Percentiles rank a stretch among this genome's conserved stretches.
phyloP scores from a whole-genome alignment of 129 eudicot species.

The Artemisia tridentata region DNA sequence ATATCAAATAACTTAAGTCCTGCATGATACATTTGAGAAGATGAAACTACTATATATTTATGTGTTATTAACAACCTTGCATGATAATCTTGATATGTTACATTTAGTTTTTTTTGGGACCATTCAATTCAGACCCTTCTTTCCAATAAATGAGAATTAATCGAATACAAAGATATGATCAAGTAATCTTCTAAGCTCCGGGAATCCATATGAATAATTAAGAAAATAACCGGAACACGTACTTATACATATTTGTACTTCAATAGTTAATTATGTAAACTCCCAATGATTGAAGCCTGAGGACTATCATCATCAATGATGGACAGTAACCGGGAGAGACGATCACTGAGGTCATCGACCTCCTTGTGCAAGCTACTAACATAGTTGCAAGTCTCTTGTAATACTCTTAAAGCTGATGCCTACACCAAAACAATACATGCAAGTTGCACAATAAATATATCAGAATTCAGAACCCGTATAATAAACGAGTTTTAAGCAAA shows the following conservation, averaged over 20 bases:
- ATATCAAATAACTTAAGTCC: too few species aligned
- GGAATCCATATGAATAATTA: not conserved
- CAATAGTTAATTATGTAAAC: slow-evolving; percentile 39
- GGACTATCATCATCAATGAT: slow-evolving; percentile 64
- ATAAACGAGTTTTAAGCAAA: too few species aligned
- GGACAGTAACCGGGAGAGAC: slow-evolving; percentile 63
- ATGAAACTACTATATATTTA: too few species aligned
- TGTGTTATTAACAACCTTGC: too few species aligned
- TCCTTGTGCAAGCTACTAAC: slow-evolving; percentile 70
- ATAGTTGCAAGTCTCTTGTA: slow-evolving; percentile 80
- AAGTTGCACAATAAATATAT: not conserved
- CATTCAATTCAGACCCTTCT: too few species aligned
- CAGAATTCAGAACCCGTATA: not conserved
- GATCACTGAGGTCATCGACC: slow-evolving; percentile 77
- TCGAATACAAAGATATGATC: slow-evolving; percentile 18
- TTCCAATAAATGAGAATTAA: not conserved
- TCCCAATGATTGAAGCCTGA: slow-evolving; percentile 74
- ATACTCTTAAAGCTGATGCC: slow-evolving; percentile 78
- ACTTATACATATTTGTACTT: slow-evolving; percentile 5
- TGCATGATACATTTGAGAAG: too few species aligned
- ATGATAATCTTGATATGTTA: too few species aligned
- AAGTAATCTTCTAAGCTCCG: not conserved
- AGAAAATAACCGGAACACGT: slow-evolving; percentile 1
- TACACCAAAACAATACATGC: slow-evolving; percentile 9
- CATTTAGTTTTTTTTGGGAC: too few species aligned